Evolutionary conservation across 352 stramenopile species (phyloP).

Genomic region (Bremia lactucae): DNA sequence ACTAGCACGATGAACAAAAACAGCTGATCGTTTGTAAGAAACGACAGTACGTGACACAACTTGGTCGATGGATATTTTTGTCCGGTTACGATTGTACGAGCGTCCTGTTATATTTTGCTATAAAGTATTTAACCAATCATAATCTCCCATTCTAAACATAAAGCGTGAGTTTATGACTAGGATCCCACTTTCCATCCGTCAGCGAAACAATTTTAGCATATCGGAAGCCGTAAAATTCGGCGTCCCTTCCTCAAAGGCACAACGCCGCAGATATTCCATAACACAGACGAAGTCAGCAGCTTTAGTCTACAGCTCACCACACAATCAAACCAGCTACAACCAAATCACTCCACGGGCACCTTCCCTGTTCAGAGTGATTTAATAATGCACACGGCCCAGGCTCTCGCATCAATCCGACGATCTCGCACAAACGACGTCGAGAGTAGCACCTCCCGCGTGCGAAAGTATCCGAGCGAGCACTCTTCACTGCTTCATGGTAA

Average conservation of each 20-base stretch:
- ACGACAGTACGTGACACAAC: too few relatives aligned
- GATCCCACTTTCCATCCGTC: constrained; percentile 14
- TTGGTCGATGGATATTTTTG: too few relatives aligned
- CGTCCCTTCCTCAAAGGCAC: constrained; percentile 1
- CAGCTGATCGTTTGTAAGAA: too few relatives aligned
- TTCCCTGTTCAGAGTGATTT: neutral
- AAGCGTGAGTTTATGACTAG: constrained; percentile 3
- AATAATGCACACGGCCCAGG: constrained; percentile 56
- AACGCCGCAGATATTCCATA: constrained; percentile 11
- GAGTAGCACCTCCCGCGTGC: constrained; percentile 2
- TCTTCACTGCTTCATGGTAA: constrained; percentile 26
- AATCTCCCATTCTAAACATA: constrained; percentile 2
- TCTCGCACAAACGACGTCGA: constrained; percentile 32
- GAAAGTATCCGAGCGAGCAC: constrained; percentile 26
- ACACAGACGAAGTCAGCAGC: constrained; percentile 6
- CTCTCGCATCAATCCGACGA: constrained; percentile 46
- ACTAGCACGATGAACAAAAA: too few relatives aligned
- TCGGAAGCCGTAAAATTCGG: constrained; percentile 8
- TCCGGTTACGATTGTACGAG: too few relatives aligned
- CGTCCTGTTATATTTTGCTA: too few relatives aligned
- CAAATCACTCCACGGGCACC: neutral
- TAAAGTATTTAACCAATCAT: too few relatives aligned
- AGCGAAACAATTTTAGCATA: constrained; percentile 13
- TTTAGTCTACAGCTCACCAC: constrained; percentile 3
- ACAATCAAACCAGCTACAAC: constrained; percentile 14